Base-by-base conservation (phyloP, 495 filamentous ascomycete genomes). In the Hypomontagnella submonticulosa region DNA sequence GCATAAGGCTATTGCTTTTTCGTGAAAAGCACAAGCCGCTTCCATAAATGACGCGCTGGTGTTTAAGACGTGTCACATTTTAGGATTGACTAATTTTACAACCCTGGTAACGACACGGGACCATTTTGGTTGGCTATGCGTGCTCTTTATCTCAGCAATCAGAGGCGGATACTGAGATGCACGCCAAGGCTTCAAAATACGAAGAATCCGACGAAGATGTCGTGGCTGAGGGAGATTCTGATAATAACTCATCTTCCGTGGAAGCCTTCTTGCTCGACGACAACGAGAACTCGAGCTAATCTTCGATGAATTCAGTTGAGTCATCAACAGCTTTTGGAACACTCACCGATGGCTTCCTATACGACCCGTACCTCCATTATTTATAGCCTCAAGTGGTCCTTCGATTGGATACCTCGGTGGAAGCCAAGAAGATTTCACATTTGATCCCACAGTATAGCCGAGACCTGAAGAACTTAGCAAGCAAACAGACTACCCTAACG, bases 321-420 rank as follows among this genome's bases (percentile, higher is more conserved):
- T 49, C 44, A 3, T 12, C 19, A 12, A 50, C 34, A 20, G 43
- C 36, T 32, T n/a, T 49, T 12, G 33, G 49, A 10, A 33, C 12
- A n/a, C 34, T 58, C 19, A 50, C 55, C 5, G 20, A 50, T 3
- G 20, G 34, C 7, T 58, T 50, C 19, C 13, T 49, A 41, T 41
- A 58, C 13, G 44, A 58, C 13, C 3, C 8, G 15, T 49, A 33
- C 15, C 44, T 58, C 2, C 34, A 49, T 4, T 18, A 58, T 18
- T n/a, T 58, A 33, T 58, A 34, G 44, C 44, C 33, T n/a, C 43
- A 50, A 36, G 6, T 49, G 32, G 37, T 49, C 13, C 44, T 40
- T 12, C 33, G 55, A 40, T 38, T 16, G 0, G 2, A 4, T 5
- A 49, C 55, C 9, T 8, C 19, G 4, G 20, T 9, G 33, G 19